A percentile compares a stretch with the other conserved stretches of the same genome.
Conservation (phyloP, 768 basidiomycete species). For the Hirschioporus abietinus region DNA sequence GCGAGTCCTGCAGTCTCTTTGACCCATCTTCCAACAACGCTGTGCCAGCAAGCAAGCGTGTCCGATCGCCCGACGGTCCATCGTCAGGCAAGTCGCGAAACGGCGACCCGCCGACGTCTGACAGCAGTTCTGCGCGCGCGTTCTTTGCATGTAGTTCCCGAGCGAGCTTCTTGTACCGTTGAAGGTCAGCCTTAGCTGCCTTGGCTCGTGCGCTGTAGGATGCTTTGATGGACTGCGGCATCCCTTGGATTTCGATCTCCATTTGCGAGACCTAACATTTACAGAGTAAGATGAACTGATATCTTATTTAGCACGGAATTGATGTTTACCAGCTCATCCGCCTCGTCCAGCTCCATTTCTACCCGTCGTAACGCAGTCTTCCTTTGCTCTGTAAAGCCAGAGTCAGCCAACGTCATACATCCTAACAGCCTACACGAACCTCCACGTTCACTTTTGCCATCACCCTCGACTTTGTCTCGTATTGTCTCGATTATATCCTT, state of each 20-base stretch:
- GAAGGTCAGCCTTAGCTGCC: slow-evolving; percentile 68
- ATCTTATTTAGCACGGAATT: neutral
- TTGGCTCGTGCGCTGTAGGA: slow-evolving; percentile 74
- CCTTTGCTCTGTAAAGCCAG: slow-evolving; percentile 56
- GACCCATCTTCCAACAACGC: slow-evolving; percentile 78
- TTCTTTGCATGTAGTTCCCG: slow-evolving; percentile 67
- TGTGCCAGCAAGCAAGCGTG: slow-evolving; percentile 75
- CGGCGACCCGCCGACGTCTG: slow-evolving; percentile 30
- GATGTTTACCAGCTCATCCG: slow-evolving; percentile 84
- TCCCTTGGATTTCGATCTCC: slow-evolving; percentile 96
- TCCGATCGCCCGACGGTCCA: slow-evolving; percentile 61
- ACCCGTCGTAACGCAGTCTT: slow-evolving; percentile 77
- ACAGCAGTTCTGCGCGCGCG: slow-evolving; percentile 75
- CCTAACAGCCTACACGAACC: slow-evolving; percentile 40
- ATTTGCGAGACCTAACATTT: slow-evolving; percentile 85
- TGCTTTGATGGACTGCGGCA: slow-evolving; percentile 77
- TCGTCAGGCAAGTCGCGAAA: slow-evolving; percentile 76
- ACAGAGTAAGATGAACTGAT: neutral
- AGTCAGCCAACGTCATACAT: neutral
- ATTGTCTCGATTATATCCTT: slow-evolving; percentile 74
- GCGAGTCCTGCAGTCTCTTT: slow-evolving; percentile 81
- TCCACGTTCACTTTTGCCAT: slow-evolving; percentile 57
- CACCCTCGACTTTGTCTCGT: slow-evolving; percentile 69
- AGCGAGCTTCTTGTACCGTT: slow-evolving; percentile 74
- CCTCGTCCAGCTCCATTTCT: slow-evolving; percentile 96